Percentiles rank a stretch among this genome's conserved stretches.
phyloP scores from a whole-genome alignment of 805 yeast species.

The Kuraishia floccosa region DNA sequence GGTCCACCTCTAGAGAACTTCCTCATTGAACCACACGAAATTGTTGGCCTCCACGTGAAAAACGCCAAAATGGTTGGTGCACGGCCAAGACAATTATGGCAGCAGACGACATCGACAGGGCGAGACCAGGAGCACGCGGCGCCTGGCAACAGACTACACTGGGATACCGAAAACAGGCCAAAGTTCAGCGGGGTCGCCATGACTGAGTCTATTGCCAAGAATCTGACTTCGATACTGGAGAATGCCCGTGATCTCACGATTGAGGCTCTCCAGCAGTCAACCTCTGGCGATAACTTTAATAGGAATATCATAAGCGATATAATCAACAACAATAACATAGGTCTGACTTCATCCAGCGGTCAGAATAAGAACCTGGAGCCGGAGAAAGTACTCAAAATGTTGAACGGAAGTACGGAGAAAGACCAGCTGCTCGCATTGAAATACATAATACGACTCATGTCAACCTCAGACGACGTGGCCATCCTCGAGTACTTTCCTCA shows the following conservation, averaged over 20 bases:
- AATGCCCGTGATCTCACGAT: conserved; percentile 70
- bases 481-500: conserved; percentile 58
- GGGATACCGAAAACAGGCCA: too few relatives aligned
- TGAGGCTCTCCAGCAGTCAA: conserved; percentile 80
- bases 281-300: conserved; percentile 16
- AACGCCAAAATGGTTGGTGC: too few relatives aligned
- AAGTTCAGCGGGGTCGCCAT: too few relatives aligned
- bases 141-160: too few relatives aligned
- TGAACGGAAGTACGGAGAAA: conserved; percentile 60
- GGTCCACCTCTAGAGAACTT: too few relatives aligned
- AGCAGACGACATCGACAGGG: too few relatives aligned
- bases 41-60: too few relatives aligned
- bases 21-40: too few relatives aligned
- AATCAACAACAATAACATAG: conserved; percentile 9
- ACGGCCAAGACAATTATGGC: too few relatives aligned
- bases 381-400: conserved; percentile 49
- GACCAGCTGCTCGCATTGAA: conserved; percentile 53
- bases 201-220: too few relatives aligned
- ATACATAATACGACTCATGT: conserved; percentile 33
- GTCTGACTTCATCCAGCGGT: conserved; percentile 4
- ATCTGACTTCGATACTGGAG: conserved; percentile 69
- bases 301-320: conserved; percentile 9
- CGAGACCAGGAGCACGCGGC: too few relatives aligned
- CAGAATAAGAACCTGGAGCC: conserved; percentile 27
- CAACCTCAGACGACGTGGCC: conserved; percentile 21